These are phyloP conservation scores for Tilletiaria anomala DNA, from an alignment of 1,284 basidiomycete species.

Conservation along the genomic window DNA sequence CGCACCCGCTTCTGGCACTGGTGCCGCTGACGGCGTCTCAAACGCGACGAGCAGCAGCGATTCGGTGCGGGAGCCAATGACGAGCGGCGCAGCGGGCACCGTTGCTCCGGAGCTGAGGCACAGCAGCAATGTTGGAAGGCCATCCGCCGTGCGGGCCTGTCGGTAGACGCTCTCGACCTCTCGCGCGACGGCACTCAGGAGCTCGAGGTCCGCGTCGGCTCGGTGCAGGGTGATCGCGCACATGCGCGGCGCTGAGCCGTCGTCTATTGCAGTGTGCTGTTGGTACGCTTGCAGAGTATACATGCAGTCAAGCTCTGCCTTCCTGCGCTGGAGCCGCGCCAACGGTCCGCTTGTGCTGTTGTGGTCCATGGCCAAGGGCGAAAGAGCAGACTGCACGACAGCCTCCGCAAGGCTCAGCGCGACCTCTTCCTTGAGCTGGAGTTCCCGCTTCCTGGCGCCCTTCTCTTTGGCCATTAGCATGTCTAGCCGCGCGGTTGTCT, in stretches of 20 bases:
- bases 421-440: not conserved
- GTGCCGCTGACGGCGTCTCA: not conserved
- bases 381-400: not conserved
- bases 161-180: not conserved
- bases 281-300: not conserved
- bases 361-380: not conserved
- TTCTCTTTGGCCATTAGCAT: not conserved
- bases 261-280: not conserved
- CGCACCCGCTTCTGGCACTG: too few species aligned
- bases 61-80: not conserved
- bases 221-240: not conserved
- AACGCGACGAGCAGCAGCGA: not conserved
- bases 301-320: not conserved
- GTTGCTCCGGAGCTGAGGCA: too few species aligned
- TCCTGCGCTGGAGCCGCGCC: too few species aligned
- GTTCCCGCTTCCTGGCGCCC: not conserved
- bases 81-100: too few species aligned
- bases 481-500: not conserved
- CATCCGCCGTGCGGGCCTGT: not conserved
- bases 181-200: not conserved
- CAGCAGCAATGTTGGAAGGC: too few species aligned
- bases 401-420: not conserved
- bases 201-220: not conserved
- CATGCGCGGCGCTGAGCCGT: not conserved
- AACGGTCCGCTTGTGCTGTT: too few species aligned